Conservation (phyloP, 2,329 filamentous ascomycete genomes). For the Colletotrichum nymphaeae region DNA sequence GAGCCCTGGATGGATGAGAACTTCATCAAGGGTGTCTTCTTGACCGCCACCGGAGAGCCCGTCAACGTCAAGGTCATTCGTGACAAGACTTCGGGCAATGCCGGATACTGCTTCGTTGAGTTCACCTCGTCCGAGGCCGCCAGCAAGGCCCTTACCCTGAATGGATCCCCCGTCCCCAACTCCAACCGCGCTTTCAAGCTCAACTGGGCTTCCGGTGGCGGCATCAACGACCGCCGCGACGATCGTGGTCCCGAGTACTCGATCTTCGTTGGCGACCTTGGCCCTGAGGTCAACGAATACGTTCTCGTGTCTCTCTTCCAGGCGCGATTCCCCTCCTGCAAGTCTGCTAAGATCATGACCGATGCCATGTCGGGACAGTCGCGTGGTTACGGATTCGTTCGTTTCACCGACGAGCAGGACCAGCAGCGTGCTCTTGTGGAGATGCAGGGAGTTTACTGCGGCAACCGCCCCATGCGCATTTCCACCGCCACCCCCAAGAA, state of each 20-base stretch:
- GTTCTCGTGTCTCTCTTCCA: conserved; percentile 98
- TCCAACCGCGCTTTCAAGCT: conserved; percentile 96
- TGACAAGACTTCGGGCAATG: conserved; percentile 98
- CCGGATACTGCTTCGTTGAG: conserved; percentile 98
- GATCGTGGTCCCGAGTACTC: conserved; percentile 96
- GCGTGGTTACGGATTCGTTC: conserved; percentile 96
- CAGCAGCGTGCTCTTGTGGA: conserved; percentile 95
- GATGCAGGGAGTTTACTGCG: conserved; percentile 99
- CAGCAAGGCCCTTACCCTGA: conserved; percentile 89
- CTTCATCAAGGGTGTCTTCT: conserved; percentile 94
- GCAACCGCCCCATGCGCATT: conserved; percentile 98
- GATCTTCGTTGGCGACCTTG: conserved; percentile 98
- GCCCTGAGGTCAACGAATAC: conserved; percentile 98
- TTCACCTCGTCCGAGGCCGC: conserved; percentile 87
- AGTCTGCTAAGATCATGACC: conserved; percentile 99
- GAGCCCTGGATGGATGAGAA: conserved; percentile 99
- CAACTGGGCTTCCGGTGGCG: conserved; percentile 98
- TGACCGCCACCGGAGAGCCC: conserved; percentile 88
- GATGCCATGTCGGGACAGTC: conserved; percentile 98
- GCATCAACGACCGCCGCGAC: conserved; percentile 93
- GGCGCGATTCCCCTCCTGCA: conserved; percentile 95
- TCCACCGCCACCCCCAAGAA: conserved; percentile 99
- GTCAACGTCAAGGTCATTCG: conserved; percentile 99
- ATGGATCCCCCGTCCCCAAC: conserved; percentile 91
- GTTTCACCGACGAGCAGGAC: conserved; percentile 94